Evolutionary conservation across 371 early-diverging fungal genomes (phyloP).

Genomic region (Actinomucor elegans): DNA sequence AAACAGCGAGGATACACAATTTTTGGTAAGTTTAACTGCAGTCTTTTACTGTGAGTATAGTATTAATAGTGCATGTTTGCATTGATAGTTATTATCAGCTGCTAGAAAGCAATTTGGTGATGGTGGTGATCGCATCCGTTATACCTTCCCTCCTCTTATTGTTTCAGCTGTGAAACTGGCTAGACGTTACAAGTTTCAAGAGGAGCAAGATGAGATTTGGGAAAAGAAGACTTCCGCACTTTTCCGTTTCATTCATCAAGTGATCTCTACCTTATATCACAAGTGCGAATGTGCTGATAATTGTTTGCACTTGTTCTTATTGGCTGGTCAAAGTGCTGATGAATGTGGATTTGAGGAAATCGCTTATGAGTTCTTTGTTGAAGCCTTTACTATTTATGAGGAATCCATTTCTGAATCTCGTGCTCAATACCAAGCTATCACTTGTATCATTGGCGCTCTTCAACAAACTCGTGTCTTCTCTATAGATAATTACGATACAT

Average conservation of each 20-base stretch:
- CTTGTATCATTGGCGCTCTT: conserved; percentile 78
- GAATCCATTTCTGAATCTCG: conserved; percentile 85
- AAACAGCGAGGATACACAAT: conserved; percentile 66
- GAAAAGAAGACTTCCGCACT: conserved; percentile 63
- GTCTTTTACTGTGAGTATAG: not conserved
- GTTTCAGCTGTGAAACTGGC: conserved; percentile 70
- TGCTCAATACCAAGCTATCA: conserved; percentile 83
- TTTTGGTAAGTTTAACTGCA: conserved; percentile 41
- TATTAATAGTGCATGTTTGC: no score
- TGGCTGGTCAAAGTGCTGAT: conserved; percentile 81
- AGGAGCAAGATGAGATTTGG: conserved; percentile 62
- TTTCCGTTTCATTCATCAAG: conserved; percentile 75
- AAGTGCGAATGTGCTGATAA: conserved; percentile 71
- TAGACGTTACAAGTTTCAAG: conserved; percentile 50
- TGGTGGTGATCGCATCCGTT: conserved; percentile 83
- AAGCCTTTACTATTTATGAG: conserved; percentile 92
- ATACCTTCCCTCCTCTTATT: conserved; percentile 85
- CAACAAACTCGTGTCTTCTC: conserved; percentile 75
- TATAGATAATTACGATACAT: conserved; percentile 86
- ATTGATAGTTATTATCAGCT: conserved; percentile 68
- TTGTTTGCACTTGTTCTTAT: conserved; percentile 75
- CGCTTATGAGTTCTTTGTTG: conserved; percentile 90
- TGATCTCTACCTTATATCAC: conserved; percentile 63
- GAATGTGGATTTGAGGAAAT: conserved; percentile 83
- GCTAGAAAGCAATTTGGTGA: conserved; percentile 79